phyloP scores from a whole-genome alignment of 257 asterid species.

The Catharanthus roseus region DNA sequence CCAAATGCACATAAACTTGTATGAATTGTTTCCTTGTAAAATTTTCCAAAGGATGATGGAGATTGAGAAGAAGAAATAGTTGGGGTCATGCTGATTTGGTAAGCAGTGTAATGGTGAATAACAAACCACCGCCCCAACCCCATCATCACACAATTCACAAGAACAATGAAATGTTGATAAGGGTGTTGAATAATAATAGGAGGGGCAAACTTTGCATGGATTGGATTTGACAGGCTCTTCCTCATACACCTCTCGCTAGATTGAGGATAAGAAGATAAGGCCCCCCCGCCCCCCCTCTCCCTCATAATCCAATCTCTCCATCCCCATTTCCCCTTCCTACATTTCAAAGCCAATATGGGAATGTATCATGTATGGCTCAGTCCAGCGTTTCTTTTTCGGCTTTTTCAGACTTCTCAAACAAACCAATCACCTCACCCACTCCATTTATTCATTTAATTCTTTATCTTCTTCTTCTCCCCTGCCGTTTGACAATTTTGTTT shows the following conservation, averaged over 20 bases:
- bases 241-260: constrained; percentile 42
- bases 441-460: constrained; percentile 4
- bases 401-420: constrained; percentile 6
- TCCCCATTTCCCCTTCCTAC: background rate
- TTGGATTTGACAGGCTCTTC: constrained; percentile 38
- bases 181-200: constrained; percentile 26
- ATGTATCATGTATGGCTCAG: background rate
- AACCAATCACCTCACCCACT: too few relatives aligned
- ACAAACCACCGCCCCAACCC: background rate
- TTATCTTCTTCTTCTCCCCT: background rate
- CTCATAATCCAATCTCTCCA: background rate
- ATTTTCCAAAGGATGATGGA: too few relatives aligned
- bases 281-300: too few relatives aligned
- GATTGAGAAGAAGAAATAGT: background rate
- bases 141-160: too few relatives aligned
- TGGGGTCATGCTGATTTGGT: background rate
- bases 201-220: constrained; percentile 17
- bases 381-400: background rate
- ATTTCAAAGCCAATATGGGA: background rate
- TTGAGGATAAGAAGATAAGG: constrained; percentile 44
- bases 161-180: constrained; percentile 25
- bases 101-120: background rate
- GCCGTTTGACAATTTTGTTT: background rate
- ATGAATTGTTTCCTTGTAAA: too few relatives aligned
- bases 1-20: too few relatives aligned